phyloP scores from a whole-genome alignment of 2,329 filamentous ascomycete species.

The Trichophyton schoenleinii region DNA sequence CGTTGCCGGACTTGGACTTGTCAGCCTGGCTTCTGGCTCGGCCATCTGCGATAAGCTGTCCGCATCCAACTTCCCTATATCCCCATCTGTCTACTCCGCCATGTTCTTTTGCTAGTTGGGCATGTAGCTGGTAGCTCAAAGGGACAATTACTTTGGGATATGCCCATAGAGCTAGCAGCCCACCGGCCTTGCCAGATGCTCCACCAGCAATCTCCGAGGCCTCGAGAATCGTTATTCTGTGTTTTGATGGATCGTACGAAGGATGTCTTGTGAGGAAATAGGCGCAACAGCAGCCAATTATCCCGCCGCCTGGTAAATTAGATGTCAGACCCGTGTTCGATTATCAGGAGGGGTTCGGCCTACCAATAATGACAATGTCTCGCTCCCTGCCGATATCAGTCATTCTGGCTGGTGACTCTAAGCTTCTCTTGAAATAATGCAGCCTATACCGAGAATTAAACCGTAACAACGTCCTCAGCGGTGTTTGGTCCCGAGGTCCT shows the following conservation, averaged over 20 bases:
- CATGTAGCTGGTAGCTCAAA: conserved; percentile 71
- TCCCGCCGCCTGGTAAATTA: conserved; percentile 57
- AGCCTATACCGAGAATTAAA: neutral
- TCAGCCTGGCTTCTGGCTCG: conserved; percentile 21
- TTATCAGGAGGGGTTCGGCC: conserved; percentile 6
- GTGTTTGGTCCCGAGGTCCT: neutral
- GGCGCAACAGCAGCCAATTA: conserved; percentile 82
- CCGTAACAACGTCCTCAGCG: neutral
- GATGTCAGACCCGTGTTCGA: neutral
- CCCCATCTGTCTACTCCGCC: conserved; percentile 70
- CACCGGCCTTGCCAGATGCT: conserved; percentile 88
- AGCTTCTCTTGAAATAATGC: neutral
- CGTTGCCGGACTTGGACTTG: conserved; percentile 19
- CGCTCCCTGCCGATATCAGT: conserved; percentile 15
- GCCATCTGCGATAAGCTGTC: conserved; percentile 46
- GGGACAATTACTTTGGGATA: conserved; percentile 76
- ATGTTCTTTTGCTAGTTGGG: conserved; percentile 73
- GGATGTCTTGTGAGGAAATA: conserved; percentile 85
- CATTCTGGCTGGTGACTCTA: neutral
- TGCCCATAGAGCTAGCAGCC: conserved; percentile 80
- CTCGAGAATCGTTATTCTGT: conserved; percentile 77
- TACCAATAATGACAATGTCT: conserved; percentile 33
- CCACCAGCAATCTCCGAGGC: conserved; percentile 75
- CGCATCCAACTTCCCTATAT: conserved; percentile 67
- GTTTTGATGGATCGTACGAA: conserved; percentile 58